Conservation (phyloP, 2,329 filamentous ascomycete genomes). For the Xylariaceae sp. region DNA sequence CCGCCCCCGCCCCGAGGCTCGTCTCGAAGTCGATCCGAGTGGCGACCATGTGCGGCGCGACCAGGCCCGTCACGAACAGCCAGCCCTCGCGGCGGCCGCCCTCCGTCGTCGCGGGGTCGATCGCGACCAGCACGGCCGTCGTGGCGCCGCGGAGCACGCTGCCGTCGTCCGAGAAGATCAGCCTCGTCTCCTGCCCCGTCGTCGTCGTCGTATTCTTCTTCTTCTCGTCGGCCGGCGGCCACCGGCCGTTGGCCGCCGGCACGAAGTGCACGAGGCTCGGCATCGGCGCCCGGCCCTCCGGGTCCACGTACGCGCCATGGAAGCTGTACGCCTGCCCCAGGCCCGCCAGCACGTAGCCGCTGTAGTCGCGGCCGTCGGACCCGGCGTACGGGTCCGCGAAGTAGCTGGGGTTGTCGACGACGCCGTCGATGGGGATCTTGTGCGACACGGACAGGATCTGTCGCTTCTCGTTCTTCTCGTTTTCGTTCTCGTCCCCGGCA, state of each 20-base stretch:
- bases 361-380: constrained; percentile 33
- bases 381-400: constrained; percentile 46
- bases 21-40: constrained; percentile 40
- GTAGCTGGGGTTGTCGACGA: constrained; percentile 51
- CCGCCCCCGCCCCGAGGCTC: too few species aligned
- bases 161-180: constrained; percentile 53
- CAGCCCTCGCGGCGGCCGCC: constrained; percentile 40
- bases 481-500: too few species aligned
- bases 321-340: constrained; percentile 34
- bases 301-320: constrained; percentile 19
- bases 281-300: constrained; percentile 30
- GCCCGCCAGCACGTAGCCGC: constrained; percentile 46
- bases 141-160: constrained; percentile 40
- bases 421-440: constrained; percentile 33
- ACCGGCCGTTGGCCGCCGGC: constrained; percentile 9
- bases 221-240: too few species aligned
- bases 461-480: too few species aligned
- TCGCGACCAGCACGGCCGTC: constrained; percentile 43
- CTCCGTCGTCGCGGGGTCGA: constrained; percentile 38
- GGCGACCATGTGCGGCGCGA: constrained; percentile 40
- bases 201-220: constrained; percentile 3
- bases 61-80: constrained; percentile 51
- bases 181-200: constrained; percentile 32
- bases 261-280: constrained; percentile 37
- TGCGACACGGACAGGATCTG: constrained; percentile 31